A percentile compares a stretch with the other conserved stretches of the same genome.
These are phyloP conservation scores for Medicago ruthenica DNA, from an alignment of 306 rosid species.

Conservation along the genomic window DNA sequence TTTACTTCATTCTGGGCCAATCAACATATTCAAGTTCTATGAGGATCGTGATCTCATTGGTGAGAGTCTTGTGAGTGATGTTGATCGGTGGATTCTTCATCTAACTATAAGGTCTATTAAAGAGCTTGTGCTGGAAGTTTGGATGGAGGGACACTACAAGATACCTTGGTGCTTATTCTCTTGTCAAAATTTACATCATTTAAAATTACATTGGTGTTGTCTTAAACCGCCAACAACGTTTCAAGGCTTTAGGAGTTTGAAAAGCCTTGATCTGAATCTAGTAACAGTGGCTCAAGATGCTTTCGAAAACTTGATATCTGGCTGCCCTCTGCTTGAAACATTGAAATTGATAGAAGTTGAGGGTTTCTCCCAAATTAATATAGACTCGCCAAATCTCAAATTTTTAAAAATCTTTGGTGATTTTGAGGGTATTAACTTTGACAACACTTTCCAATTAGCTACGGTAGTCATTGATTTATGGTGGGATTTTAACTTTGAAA, in stretches of 20 bases:
- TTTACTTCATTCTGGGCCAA: not conserved
- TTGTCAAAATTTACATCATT: not conserved
- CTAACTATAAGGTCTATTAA: not conserved
- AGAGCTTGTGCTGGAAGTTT: not conserved
- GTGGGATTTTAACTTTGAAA: too few relatives aligned
- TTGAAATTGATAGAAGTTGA: not conserved
- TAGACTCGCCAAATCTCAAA: not conserved
- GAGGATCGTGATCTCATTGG: too few relatives aligned
- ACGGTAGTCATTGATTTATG: not conserved
- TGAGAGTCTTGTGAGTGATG: not conserved
- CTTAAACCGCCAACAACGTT: slow-evolving; percentile 17
- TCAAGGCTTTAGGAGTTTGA: not conserved
- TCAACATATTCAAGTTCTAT: not conserved
- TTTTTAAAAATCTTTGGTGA: not conserved
- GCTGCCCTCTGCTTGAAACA: not conserved
- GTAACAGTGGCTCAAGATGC: not conserved
- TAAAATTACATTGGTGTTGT: not conserved
- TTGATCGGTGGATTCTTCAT: not conserved
- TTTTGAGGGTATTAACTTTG: not conserved
- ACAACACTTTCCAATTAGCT: not conserved
- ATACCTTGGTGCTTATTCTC: not conserved
- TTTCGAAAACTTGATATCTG: not conserved
- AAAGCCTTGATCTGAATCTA: not conserved
- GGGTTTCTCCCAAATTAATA: not conserved
- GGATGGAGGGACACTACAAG: not conserved